These are phyloP conservation scores for Glarea lozoyensis DNA, from an alignment of 495 filamentous ascomycete species.

Conservation along the genomic window DNA sequence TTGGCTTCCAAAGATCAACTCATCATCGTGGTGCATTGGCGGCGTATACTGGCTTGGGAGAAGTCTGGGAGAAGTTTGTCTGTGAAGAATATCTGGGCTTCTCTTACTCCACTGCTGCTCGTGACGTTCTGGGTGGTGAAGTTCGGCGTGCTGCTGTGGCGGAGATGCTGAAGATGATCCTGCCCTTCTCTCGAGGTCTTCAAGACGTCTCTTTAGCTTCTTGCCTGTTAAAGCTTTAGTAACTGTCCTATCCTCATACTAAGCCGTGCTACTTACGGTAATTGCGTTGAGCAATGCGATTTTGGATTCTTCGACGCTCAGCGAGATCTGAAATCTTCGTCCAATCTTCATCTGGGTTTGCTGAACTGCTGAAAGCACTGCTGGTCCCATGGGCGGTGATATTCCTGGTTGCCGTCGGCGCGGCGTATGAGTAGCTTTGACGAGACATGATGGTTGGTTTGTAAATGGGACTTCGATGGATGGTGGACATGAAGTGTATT, in stretches of 20 bases:
- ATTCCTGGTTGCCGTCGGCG: constrained; percentile 39
- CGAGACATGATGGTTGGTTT: constrained; percentile 25
- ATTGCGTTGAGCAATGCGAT: constrained; percentile 95
- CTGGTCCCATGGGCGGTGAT: constrained; percentile 67
- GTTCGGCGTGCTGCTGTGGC: constrained; percentile 25
- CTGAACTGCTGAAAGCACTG: constrained; percentile 93
- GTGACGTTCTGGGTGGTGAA: constrained; percentile 18
- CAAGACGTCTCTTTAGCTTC: constrained; percentile 95
- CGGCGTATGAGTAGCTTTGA: constrained; percentile 31
- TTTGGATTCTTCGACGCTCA: constrained; percentile 90
- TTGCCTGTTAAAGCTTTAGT: constrained; percentile 56
- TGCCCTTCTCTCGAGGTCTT: constrained; percentile 90
- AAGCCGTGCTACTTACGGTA: constrained; percentile 64
- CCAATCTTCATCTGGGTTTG: constrained; percentile 97
- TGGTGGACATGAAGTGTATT: constrained; percentile 1
- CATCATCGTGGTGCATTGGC: constrained; percentile 42
- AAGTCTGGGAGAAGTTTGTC: constrained; percentile 31
- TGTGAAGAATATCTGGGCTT: constrained; percentile 24
- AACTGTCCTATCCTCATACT: neutral
- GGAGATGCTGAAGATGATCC: constrained; percentile 64
- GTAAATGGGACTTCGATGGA: constrained; percentile 5
- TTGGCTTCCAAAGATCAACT: constrained; percentile 33
- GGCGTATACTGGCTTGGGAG: constrained; percentile 46
- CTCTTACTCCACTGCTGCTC: constrained; percentile 14
- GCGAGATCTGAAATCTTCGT: constrained; percentile 98